These are phyloP conservation scores for Fusarium mangiferae DNA, from an alignment of 2,329 filamentous ascomycete genomes.

Conservation along the genomic window DNA sequence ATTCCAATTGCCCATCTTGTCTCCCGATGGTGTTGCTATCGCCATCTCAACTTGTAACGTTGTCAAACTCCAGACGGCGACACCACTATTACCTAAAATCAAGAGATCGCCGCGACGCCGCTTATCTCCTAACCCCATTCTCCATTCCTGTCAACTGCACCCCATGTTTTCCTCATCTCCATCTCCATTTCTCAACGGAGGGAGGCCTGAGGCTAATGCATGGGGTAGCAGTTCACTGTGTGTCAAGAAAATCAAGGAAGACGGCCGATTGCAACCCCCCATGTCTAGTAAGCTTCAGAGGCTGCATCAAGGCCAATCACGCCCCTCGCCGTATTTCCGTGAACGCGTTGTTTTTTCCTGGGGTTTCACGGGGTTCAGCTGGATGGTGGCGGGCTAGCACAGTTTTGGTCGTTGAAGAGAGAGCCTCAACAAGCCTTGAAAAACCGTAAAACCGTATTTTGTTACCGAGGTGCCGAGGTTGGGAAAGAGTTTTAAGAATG, in stretches of 20 bases:
- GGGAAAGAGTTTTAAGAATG: not conserved
- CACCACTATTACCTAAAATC: not conserved
- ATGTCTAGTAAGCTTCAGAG: not conserved
- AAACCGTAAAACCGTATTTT: not conserved
- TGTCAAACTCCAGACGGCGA: not conserved
- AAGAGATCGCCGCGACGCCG: not conserved
- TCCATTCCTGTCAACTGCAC: slow-evolving; percentile 14
- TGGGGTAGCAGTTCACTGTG: slow-evolving; percentile 18
- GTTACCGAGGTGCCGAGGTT: slow-evolving; percentile 8
- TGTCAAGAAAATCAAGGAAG: not conserved
- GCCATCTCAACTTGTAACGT: not conserved
- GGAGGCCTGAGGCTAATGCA: slow-evolving; percentile 16
- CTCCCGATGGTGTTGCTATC: not conserved
- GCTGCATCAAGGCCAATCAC: slow-evolving; percentile 14
- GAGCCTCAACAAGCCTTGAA: slow-evolving; percentile 16
- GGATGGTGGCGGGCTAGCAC: not conserved
- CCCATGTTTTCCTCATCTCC: slow-evolving; percentile 8
- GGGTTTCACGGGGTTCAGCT: slow-evolving; percentile 13
- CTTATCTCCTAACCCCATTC: slow-evolving; percentile 10
- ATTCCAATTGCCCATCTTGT: not conserved
- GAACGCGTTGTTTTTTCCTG: not conserved
- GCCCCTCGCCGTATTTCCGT: slow-evolving; percentile 9
- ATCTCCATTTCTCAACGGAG: not conserved
- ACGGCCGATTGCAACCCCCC: not conserved
- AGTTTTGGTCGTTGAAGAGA: not conserved